Percentiles rank a stretch among this genome's conserved stretches.
These are phyloP conservation scores for Haplographium delicatum DNA, from an alignment of 495 filamentous ascomycete genomes.

Conservation along the genomic window DNA sequence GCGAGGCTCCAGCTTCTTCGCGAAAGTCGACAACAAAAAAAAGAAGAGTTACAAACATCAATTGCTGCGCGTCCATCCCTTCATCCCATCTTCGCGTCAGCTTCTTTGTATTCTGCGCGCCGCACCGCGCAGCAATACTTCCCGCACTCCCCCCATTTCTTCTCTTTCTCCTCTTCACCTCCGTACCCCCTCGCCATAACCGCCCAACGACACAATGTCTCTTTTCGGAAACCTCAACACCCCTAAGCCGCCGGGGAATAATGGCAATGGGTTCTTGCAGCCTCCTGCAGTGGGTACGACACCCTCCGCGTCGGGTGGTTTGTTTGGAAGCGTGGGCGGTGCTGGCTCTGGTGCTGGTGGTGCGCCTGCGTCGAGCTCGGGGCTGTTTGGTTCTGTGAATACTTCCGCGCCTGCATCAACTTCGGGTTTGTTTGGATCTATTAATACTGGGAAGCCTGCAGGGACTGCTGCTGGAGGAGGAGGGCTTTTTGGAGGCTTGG, in stretches of 20 bases:
- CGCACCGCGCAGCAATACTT: not conserved
- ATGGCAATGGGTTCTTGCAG: not conserved
- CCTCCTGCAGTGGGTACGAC: not conserved
- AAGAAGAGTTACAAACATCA: not conserved
- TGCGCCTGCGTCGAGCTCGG: too few relatives aligned
- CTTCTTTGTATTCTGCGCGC: too few relatives aligned
- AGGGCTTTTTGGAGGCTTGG: not conserved
- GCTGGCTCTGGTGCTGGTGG: too few relatives aligned
- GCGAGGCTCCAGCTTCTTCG: not conserved
- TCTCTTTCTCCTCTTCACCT: not conserved
- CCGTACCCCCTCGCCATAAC: not conserved
- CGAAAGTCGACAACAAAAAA: not conserved
- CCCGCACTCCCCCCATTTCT: not conserved
- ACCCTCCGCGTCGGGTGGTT: not conserved
- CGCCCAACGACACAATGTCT: not conserved
- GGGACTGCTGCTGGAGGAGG: too few relatives aligned
- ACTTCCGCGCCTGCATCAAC: not conserved
- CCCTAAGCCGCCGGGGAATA: not conserved
- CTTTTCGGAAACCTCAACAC: not conserved
- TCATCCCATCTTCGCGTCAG: not conserved
- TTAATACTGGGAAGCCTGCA: not conserved
- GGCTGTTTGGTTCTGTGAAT: not conserved
- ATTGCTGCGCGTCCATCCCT: not conserved
- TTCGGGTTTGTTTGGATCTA: not conserved
- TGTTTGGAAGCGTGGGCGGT: not conserved